Evolutionary conservation across 2,329 filamentous ascomycete genomes (phyloP).

Genomic region (Alternaria metachromatica): DNA sequence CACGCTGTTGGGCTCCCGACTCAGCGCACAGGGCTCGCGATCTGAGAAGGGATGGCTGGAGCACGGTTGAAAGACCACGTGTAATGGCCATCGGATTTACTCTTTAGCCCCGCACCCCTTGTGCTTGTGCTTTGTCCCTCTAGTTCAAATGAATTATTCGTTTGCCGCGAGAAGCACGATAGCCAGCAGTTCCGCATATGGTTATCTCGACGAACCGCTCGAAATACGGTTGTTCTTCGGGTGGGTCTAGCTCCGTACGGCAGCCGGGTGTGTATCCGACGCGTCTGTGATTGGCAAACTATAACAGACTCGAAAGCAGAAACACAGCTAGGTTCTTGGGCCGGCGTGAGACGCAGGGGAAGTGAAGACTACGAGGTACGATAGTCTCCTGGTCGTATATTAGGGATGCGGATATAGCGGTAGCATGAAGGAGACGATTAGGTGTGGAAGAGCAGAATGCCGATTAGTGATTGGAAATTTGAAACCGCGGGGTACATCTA

Average conservation of each 20-base stretch:
- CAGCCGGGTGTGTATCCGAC: conserved; percentile 20
- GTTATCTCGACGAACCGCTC: conserved; percentile 17
- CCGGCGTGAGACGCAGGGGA: conserved; percentile 21
- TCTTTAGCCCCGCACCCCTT: conserved; percentile 6
- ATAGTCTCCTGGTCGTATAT: conserved; percentile 3
- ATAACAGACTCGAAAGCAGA: conserved; percentile 7
- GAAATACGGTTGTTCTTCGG: conserved; percentile 18
- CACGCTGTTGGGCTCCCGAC: conserved; percentile 39
- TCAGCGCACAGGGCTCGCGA: conserved; percentile 35
- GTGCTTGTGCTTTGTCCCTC: conserved; percentile 2
- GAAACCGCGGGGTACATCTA: conserved; percentile 2
- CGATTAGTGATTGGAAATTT: not conserved
- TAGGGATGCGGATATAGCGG: conserved; percentile 16
- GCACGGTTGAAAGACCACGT: conserved; percentile 21
- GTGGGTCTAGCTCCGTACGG: conserved; percentile 22
- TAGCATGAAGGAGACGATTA: not conserved
- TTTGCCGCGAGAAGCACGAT: conserved; percentile 46
- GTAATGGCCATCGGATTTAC: conserved; percentile 14
- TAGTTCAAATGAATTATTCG: conserved; percentile 8
- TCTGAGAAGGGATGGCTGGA: conserved; percentile 17
- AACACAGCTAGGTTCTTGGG: conserved; percentile 14
- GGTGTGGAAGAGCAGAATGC: not conserved
- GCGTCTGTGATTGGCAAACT: conserved; percentile 30
- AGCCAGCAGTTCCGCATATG: conserved; percentile 24
- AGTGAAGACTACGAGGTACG: not conserved